Evolutionary conservation across 495 filamentous ascomycete genomes (phyloP), one percentile per base, ranked within the genome.

Genomic region (Trichodelitschia bisporula): DNA sequence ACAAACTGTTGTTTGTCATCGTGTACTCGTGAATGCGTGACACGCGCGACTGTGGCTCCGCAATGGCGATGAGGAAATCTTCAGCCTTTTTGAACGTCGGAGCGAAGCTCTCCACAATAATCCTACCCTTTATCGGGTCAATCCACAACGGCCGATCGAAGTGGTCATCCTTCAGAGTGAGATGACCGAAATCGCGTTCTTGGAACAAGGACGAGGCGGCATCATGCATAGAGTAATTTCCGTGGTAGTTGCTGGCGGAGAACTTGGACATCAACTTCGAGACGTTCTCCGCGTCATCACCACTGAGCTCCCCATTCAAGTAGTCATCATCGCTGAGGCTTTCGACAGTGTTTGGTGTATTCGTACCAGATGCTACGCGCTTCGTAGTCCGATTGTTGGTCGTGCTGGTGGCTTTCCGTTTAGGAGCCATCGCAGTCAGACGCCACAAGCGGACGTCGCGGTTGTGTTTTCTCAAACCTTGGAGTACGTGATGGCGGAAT

Each of bases 31-130:
- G 89, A 9, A 97, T 58, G 44, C 74, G 79, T 6, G 62, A 68
- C 26, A 86, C 84, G 20, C 86, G 66, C 15, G 80, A 91, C 37
- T 78, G 56, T 25, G 86, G 86, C 53, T 97, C 86, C 21, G 84
- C 82, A 41, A 97, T 79, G 25, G 83, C 91, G 30, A 84, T 89
- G 33, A 97, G 58, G 50, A 97, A 93, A 47, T 91, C 80, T 39
- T 90, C 77, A 2, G 80, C 86, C 43, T 83, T 72, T 19, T 69
- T 59, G 14, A 82, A 74, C 24, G 83, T 52, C 1, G 82, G 76
- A 19, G 71, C 80, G 56, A 93, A 95, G 38, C 78, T 89, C 58
- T 99, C 86, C n/a, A 95, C 59, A 15, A 86, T 79, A 45, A 99
- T 83, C 36, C 69, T 68, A 26, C 77, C 80, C 42, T 72, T 75